Evolutionary conservation across 352 stramenopile genomes (phyloP).

Genomic region (Thalassiosira ordinaria): DNA sequence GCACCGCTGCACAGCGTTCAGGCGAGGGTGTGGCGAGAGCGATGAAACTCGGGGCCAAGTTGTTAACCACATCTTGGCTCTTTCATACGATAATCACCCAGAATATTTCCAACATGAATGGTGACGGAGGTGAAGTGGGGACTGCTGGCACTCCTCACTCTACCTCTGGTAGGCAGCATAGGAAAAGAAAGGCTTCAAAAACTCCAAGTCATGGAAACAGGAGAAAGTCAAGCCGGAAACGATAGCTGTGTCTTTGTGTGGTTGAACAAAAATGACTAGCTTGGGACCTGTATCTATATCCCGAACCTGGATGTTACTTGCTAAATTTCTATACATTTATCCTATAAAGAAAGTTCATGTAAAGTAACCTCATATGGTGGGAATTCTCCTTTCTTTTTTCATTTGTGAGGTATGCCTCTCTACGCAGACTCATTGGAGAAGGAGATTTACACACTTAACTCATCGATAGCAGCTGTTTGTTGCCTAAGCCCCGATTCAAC

Average conservation of each 20-base stretch:
- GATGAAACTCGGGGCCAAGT: constrained; percentile 35
- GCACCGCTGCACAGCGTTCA: constrained; percentile 28
- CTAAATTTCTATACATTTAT: no score
- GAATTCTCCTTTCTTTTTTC: no score
- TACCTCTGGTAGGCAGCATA: background rate
- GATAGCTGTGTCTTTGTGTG: no score
- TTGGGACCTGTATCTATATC: no score
- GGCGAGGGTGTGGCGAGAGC: constrained; percentile 37
- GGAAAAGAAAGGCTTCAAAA: constrained; percentile 21
- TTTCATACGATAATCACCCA: constrained; percentile 63
- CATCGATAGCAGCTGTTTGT: background rate
- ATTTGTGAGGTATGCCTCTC: no score
- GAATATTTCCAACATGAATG: constrained; percentile 11
- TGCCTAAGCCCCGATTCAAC: constrained; percentile 1
- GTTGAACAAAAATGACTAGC: no score
- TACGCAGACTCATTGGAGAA: no score
- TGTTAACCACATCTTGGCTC: constrained; percentile 42
- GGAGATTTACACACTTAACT: no score
- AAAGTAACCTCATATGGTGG: no score
- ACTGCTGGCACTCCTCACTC: background rate
- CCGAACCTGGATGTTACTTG: no score
- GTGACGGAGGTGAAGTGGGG: constrained; percentile 8
- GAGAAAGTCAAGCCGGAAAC: constrained; percentile 22
- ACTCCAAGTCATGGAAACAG: background rate
- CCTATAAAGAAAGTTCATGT: no score